Conservation (phyloP, 1,284 basidiomycete genomes). For the Austroboletus novae-zelandiae region DNA sequence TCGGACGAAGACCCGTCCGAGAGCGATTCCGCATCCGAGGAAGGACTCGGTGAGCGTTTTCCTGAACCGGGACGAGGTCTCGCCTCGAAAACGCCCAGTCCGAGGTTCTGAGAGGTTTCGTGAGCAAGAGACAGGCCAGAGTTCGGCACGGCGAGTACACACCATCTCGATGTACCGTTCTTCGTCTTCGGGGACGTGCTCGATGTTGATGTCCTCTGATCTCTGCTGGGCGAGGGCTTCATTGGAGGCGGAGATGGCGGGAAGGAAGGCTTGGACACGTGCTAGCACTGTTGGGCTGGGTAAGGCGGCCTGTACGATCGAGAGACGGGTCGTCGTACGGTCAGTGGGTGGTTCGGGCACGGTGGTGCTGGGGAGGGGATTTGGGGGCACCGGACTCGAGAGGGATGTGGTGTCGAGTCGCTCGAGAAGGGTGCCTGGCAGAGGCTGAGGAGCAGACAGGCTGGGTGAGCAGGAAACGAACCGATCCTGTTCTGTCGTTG, state of each 20-base stretch:
- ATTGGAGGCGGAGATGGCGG: slow-evolving; percentile 62
- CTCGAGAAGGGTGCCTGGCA: slow-evolving; percentile 28
- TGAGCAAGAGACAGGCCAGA: neutral
- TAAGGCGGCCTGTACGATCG: slow-evolving; percentile 2
- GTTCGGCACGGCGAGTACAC: slow-evolving; percentile 14
- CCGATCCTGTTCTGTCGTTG: slow-evolving; percentile 30
- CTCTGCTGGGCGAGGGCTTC: slow-evolving; percentile 46
- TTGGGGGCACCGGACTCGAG: neutral
- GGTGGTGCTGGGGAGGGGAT: slow-evolving; percentile 15
- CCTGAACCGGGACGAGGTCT: slow-evolving; percentile 6
- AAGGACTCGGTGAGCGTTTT: slow-evolving; percentile 1
- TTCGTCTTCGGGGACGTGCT: slow-evolving; percentile 46
- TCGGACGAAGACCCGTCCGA: slow-evolving; percentile 14
- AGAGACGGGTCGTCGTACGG: too few relatives aligned
- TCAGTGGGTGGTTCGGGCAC: slow-evolving; percentile 23
- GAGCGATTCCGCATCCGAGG: slow-evolving; percentile 9
- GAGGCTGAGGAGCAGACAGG: neutral
- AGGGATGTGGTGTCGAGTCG: slow-evolving; percentile 20
- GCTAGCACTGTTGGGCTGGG: slow-evolving; percentile 45
- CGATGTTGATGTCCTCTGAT: slow-evolving; percentile 61
- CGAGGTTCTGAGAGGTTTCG: slow-evolving; percentile 49
- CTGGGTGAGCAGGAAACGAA: slow-evolving; percentile 15
- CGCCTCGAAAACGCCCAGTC: slow-evolving; percentile 60
- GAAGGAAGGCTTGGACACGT: slow-evolving; percentile 62
- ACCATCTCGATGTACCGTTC: slow-evolving; percentile 67